These are phyloP conservation scores for Aspergillus sp. DNA, from an alignment of 2,329 filamentous ascomycete species.

Conservation along the genomic window DNA sequence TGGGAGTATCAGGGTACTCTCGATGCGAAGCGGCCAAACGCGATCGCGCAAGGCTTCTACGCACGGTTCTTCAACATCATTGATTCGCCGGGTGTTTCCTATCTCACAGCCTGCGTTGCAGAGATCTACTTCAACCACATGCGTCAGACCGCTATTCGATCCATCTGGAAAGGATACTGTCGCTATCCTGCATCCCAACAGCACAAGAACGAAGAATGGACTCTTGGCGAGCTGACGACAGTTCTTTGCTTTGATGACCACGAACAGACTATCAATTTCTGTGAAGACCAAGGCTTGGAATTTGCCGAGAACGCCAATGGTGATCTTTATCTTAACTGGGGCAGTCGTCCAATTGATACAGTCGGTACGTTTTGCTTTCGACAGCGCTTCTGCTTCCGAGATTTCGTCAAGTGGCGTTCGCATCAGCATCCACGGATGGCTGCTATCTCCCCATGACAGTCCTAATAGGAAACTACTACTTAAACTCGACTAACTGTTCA, in stretches of 20 bases:
- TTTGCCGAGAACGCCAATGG: conserved; percentile 52
- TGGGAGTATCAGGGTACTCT: conserved; percentile 56
- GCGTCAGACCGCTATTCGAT: conserved; percentile 57
- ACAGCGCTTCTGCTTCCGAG: conserved; percentile 22
- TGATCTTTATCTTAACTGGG: conserved; percentile 54
- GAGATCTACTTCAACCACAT: conserved; percentile 64
- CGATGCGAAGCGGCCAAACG: conserved; percentile 50
- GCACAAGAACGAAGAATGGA: conserved; percentile 58
- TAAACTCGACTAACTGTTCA: conserved; percentile 21
- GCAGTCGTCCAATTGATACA: conserved; percentile 49
- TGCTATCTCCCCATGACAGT: not conserved
- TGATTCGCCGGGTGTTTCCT: conserved; percentile 58
- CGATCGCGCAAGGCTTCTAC: conserved; percentile 61
- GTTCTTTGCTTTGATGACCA: conserved; percentile 59
- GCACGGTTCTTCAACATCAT: conserved; percentile 60
- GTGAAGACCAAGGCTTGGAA: conserved; percentile 55
- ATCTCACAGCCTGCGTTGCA: conserved; percentile 65
- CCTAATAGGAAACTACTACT: conserved; percentile 2
- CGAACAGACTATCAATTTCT: conserved; percentile 57
- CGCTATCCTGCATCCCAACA: conserved; percentile 51
- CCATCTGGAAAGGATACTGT: conserved; percentile 57
- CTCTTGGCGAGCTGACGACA: conserved; percentile 52
- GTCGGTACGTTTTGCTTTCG: conserved; percentile 43
- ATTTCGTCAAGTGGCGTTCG: conserved; percentile 3
- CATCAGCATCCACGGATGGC: not conserved